Conservation (phyloP, 2,329 filamentous ascomycete species). For the Penicillium brasilianum region DNA sequence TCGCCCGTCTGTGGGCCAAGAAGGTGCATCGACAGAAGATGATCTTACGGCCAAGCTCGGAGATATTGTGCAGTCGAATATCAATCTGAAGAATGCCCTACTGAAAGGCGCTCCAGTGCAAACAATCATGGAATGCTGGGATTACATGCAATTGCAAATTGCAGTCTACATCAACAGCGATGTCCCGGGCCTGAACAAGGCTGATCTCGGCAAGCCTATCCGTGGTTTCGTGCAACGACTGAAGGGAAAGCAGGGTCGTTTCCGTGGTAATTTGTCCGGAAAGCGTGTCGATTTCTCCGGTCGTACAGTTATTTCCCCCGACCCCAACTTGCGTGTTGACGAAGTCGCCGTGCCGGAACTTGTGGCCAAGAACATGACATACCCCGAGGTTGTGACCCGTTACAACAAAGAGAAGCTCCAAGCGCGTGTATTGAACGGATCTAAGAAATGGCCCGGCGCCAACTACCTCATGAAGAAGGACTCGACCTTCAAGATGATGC, state of each 20-base stretch:
- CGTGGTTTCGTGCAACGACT: constrained; percentile 92
- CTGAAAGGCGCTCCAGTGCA: constrained; percentile 82
- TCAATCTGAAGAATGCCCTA: constrained; percentile 80
- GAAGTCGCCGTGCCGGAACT: constrained; percentile 89
- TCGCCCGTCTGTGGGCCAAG: constrained; percentile 89
- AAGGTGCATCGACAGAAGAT: constrained; percentile 91
- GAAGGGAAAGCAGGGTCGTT: constrained; percentile 96
- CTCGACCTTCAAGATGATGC: constrained; percentile 70
- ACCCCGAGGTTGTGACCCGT: constrained; percentile 83
- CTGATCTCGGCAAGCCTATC: constrained; percentile 84
- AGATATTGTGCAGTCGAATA: constrained; percentile 92
- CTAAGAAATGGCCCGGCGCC: constrained; percentile 82
- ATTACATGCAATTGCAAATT: constrained; percentile 92
- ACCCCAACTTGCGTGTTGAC: constrained; percentile 91
- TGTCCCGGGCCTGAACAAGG: constrained; percentile 87
- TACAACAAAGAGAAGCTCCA: constrained; percentile 85
- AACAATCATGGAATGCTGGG: constrained; percentile 98
- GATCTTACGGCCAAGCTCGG: constrained; percentile 96
- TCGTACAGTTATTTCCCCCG: constrained; percentile 94
- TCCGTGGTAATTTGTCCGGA: constrained; percentile 93
- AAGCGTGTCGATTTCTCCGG: constrained; percentile 99
- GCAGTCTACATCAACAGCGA: constrained; percentile 99
- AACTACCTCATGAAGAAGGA: constrained; percentile 78
- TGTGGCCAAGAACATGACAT: constrained; percentile 96
- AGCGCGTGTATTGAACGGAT: constrained; percentile 74